Conservation (phyloP, 306 rosid genomes). For the Canavalia ensiformis region DNA sequence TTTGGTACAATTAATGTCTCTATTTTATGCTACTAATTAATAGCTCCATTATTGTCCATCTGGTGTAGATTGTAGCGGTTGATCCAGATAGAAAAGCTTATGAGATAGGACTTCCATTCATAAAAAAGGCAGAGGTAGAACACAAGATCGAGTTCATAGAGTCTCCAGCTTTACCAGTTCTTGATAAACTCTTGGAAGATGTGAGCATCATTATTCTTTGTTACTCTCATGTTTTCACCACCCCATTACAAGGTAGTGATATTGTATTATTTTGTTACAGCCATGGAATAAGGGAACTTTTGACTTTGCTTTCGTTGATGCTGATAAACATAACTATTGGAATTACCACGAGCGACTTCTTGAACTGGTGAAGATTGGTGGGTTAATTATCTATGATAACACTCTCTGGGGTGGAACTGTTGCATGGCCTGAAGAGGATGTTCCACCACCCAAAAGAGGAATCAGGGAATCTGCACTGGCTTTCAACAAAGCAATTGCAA, state of each 20-base stretch:
- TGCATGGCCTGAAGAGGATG: conserved; percentile 50
- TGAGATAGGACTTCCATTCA: conserved; percentile 63
- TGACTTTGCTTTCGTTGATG: conserved; percentile 69
- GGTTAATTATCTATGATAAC: conserved; percentile 64
- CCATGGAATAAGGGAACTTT: conserved; percentile 58
- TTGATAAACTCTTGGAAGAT: conserved; percentile 51
- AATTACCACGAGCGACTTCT: conserved; percentile 66
- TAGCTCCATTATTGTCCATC: no score
- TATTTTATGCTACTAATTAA: not conserved
- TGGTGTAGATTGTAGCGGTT: conserved; percentile 55
- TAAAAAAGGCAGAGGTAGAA: conserved; percentile 63
- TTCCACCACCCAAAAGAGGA: conserved; percentile 38
- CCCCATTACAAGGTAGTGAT: not conserved
- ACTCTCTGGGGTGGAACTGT: conserved; percentile 71
- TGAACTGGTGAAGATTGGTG: conserved; percentile 63
- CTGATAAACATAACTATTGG: conserved; percentile 64
- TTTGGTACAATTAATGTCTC: not conserved
- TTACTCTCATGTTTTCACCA: not conserved
- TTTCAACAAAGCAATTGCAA: conserved; percentile 57
- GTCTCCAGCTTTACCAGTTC: conserved; percentile 53
- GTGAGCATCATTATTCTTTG: conserved; percentile 45
- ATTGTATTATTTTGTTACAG: conserved; percentile 45
- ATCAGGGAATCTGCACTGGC: conserved; percentile 40
- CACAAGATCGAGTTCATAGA: conserved; percentile 66
- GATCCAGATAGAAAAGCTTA: conserved; percentile 56